Evolutionary conservation across 331 rosid species (phyloP), one percentile per base, ranked within the genome.

Genomic region (Malus hybrid): DNA sequence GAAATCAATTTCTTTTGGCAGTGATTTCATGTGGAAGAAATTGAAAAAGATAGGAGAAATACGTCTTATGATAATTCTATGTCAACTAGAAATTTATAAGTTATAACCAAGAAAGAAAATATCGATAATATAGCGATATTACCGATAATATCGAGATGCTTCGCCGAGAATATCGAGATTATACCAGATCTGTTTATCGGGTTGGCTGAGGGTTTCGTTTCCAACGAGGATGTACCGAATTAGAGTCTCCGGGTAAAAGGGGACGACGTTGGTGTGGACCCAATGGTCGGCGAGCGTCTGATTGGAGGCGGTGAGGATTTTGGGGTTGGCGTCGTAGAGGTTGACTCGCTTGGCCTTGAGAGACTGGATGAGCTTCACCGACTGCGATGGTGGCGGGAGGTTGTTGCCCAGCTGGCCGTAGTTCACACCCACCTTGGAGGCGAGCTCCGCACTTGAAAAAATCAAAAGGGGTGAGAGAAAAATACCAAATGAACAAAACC

Each of bases 171-270:
- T 24, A 24, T 24, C 96, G 10, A 93, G 80, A 20, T 69, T 72
- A 57, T 67, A 6, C 97, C 96, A 88, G 42, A 82, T 63, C 60
- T 71, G 39, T 32, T 79, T 83, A 10, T 72, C 39, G 66, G 88
- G 34, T 28, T 58, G n/a, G 73, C 85, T 78, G 52, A 89, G 75
- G 74, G 91, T 82, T 69, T 93, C 98, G 77, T 93, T 93, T 13
- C 98, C 97, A 46, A 91, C 90, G 32, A 93, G 89, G 65, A 93
- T 89, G 88, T 86, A 88, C 0, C 98, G 97, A 67, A 93, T 91
- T 22, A 66, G 77, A 4, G 93, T 85, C 0, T 85, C 18, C 0
- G 86, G 86, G 79, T 91, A 85, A 29, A 82, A 91, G 0, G 97
- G 96, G 0, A 80, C 70, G 3, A 93, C 70, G 26, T 87, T 24